Evolutionary conservation across 164 flowering plant genomes (phyloP).

Genomic region (Cinnamomum micranthum): DNA sequence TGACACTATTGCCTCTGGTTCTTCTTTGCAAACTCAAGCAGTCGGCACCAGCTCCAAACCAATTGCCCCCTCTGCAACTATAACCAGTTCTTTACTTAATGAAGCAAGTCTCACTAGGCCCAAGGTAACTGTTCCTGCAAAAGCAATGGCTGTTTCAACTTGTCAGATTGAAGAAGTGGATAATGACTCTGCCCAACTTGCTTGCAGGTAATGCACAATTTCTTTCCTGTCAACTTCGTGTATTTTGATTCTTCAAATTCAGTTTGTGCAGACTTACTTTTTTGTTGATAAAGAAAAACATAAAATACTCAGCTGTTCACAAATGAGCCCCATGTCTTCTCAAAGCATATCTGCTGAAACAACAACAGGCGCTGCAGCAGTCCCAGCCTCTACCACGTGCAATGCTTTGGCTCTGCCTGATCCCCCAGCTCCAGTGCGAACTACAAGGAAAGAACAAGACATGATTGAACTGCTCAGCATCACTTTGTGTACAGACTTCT

Average conservation of each 20-base stretch:
- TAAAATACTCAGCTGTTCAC: slow-evolving; percentile 54
- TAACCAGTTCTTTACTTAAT: slow-evolving; percentile 22
- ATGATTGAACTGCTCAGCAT: slow-evolving; percentile 79
- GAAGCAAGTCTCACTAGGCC: slow-evolving; percentile 24
- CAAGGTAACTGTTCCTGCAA: slow-evolving; percentile 18
- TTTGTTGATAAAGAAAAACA: too few relatives aligned
- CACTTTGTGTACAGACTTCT: slow-evolving; percentile 49
- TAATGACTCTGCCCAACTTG: slow-evolving; percentile 81
- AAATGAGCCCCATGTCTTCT: slow-evolving; percentile 27
- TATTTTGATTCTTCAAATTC: background rate
- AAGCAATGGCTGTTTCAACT: slow-evolving; percentile 17
- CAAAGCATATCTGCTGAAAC: slow-evolving; percentile 22
- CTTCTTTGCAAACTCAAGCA: slow-evolving; percentile 38
- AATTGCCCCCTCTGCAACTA: slow-evolving; percentile 13
- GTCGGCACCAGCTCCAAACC: slow-evolving; percentile 27
- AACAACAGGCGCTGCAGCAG: background rate
- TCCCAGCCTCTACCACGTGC: slow-evolving; percentile 20
- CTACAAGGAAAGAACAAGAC: slow-evolving; percentile 59
- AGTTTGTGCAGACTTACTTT: background rate
- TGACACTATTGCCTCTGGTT: slow-evolving; percentile 87
- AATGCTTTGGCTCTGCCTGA: slow-evolving; percentile 52
- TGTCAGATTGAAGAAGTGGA: slow-evolving; percentile 48
- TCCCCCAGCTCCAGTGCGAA: slow-evolving; percentile 53
- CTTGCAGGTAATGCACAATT: slow-evolving; percentile 54
- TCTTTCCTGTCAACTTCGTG: background rate